Conservation (phyloP, 2,329 filamentous ascomycete species). For the Myrmaecium sp. region DNA sequence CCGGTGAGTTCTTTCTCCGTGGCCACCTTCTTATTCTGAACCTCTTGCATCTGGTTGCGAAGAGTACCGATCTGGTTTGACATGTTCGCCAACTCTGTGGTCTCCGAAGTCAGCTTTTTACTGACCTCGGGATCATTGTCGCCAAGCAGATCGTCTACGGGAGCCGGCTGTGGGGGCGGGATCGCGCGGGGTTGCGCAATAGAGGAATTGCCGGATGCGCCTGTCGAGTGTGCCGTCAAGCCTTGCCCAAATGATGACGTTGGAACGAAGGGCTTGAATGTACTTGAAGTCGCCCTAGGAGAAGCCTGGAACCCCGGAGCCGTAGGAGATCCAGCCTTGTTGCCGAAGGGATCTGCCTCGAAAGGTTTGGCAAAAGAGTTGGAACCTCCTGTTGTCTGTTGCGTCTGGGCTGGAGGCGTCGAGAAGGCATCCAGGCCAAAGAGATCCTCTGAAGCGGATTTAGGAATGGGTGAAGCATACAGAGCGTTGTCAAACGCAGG, state of each 20-base stretch:
- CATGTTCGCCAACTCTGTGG: slow-evolving; percentile 82
- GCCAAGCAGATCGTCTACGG: slow-evolving; percentile 72
- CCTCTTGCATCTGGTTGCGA: slow-evolving; percentile 85
- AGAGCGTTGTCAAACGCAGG: slow-evolving; percentile 35
- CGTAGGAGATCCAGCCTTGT: slow-evolving; percentile 32
- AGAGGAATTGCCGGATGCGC: slow-evolving; percentile 34
- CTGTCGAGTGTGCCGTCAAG: slow-evolving; percentile 60
- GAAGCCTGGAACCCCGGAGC: slow-evolving; percentile 32
- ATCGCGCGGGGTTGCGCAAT: slow-evolving; percentile 22
- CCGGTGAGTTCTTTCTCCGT: slow-evolving; percentile 72
- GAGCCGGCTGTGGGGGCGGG: slow-evolving; percentile 28
- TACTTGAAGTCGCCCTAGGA: slow-evolving; percentile 25
- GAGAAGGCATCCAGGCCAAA: slow-evolving; percentile 73
- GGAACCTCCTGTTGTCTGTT: slow-evolving; percentile 62
- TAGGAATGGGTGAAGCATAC: slow-evolving; percentile 34
- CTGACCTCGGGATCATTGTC: slow-evolving; percentile 79
- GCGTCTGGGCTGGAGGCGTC: slow-evolving; percentile 30
- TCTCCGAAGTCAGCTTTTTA: slow-evolving; percentile 76
- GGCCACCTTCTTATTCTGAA: slow-evolving; percentile 62
- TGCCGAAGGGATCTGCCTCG: slow-evolving; percentile 46
- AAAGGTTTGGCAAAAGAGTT: slow-evolving; percentile 23
- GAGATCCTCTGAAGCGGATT: slow-evolving; percentile 80
- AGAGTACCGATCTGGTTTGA: slow-evolving; percentile 89
- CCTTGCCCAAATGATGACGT: slow-evolving; percentile 84
- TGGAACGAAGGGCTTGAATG: slow-evolving; percentile 82